These are phyloP conservation scores for Russula abietina DNA, from an alignment of 768 basidiomycete genomes.

Conservation along the genomic window DNA sequence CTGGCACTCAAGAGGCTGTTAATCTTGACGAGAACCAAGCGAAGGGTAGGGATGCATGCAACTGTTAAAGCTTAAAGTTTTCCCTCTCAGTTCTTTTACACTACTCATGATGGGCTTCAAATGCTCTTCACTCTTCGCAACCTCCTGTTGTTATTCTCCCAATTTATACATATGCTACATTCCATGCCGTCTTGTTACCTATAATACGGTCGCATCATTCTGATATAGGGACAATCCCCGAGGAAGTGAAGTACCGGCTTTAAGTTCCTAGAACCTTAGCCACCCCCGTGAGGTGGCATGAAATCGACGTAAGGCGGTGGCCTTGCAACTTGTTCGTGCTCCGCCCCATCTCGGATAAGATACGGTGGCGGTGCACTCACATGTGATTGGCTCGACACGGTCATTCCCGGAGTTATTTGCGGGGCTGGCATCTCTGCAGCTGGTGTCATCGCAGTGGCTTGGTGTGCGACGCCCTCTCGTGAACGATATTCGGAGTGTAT, in stretches of 20 bases:
- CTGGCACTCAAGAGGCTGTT: slow-evolving; percentile 51
- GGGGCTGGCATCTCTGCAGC: slow-evolving; percentile 23
- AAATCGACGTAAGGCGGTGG: slow-evolving; percentile 38
- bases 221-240: slow-evolving; percentile 15
- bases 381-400: slow-evolving; percentile 19
- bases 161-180: slow-evolving; percentile 26
- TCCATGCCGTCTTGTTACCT: slow-evolving; percentile 21
- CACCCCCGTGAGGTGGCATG: slow-evolving; percentile 25
- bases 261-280: neutral
- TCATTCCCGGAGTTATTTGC: slow-evolving; percentile 25
- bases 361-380: slow-evolving; percentile 74
- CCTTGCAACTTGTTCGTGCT: slow-evolving; percentile 31
- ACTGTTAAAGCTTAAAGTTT: slow-evolving; percentile 59
- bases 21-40: slow-evolving; percentile 61
- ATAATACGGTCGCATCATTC: slow-evolving; percentile 27
- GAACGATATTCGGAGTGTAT: slow-evolving; percentile 74
- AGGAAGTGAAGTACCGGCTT: slow-evolving; percentile 25
- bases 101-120: slow-evolving; percentile 4
- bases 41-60: slow-evolving; percentile 74
- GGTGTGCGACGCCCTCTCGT: slow-evolving; percentile 28
- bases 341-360: slow-evolving; percentile 44
- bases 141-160: slow-evolving; percentile 23
- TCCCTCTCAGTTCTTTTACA: slow-evolving; percentile 2
- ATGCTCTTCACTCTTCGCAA: slow-evolving; percentile 4
- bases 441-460: slow-evolving; percentile 23